Evolutionary conservation across 140 eudicot species (phyloP), one percentile per base, ranked within the genome.

Genomic region (Bidens hawaiensis): DNA sequence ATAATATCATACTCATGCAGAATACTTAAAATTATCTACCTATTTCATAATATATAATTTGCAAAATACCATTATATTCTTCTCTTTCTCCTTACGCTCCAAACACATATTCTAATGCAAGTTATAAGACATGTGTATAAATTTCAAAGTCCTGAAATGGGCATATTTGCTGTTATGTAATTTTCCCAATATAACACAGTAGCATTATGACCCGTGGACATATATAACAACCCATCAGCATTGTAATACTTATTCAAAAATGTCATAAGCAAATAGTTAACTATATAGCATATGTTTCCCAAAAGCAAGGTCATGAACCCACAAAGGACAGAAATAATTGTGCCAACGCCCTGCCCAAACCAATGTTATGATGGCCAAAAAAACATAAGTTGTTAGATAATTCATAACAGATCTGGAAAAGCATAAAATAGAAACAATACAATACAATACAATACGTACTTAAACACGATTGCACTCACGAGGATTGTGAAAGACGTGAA

Each of bases 381-480:
- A 15, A 10, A n/a, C n/a, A n/a, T n/a, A n/a, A 10, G 13, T 46
- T 13, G 49, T 8, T n/a, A 43, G 22, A 10, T 9, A 8, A 14
- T 50, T 33, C 4, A 19, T 11, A 27, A 19, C n/a, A n/a, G n/a
- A n/a, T n/a, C 25, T 18, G 21, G 19, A 24, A 69, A 57, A 19
- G 10, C 15, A 49, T 14, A 30, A 27, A 49, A 27, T 24, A 40
- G 12, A 0, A 28, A 30, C 30, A 33, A 64, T 30, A 30, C 34
- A 30, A 34, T 83, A 86, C 97, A n/a, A n/a, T n/a, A n/a, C n/a
- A n/a, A n/a, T n/a, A n/a, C n/a, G n/a, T n/a, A n/a, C 97, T 86
- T 86, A 75, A 87, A 87, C 96, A 87, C 84, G 53, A 87, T 87
- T 15, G 94, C 86, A 69, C 96, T 87, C 31, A 94, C 96, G 1